Percentiles rank a stretch among this genome's conserved stretches.
phyloP scores from a whole-genome alignment of 1,139 yeast genomes.

The Suhomyces terraborum region DNA sequence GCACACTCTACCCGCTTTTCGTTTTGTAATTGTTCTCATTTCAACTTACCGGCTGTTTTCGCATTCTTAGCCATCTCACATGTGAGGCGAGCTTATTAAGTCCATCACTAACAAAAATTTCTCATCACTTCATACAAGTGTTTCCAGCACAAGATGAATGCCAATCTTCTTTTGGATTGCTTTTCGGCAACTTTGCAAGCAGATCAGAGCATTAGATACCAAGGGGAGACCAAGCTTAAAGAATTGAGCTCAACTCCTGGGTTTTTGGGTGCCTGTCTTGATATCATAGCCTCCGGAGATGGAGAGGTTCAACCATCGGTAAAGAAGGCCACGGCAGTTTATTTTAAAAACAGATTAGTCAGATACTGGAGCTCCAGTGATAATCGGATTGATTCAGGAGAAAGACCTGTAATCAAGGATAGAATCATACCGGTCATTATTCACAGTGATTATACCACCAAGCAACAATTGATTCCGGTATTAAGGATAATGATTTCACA shows the following conservation, averaged over 20 bases:
- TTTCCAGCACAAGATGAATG: conserved; percentile 56
- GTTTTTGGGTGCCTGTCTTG: conserved; percentile 81
- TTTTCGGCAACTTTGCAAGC: conserved; percentile 81
- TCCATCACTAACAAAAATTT: conserved; percentile 11
- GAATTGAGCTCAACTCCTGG: conserved; percentile 64
- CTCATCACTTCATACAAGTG: conserved; percentile 1
- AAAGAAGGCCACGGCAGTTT: conserved; percentile 81
- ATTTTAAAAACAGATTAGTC: conserved; percentile 74
- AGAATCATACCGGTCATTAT: conserved; percentile 52
- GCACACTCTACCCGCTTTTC: conserved; percentile 2
- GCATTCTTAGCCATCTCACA: conserved; percentile 1
- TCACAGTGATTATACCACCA: conserved; percentile 46
- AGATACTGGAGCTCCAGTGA: conserved; percentile 56
- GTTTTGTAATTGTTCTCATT: neutral
- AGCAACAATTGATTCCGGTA: conserved; percentile 70
- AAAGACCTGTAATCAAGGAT: conserved; percentile 70
- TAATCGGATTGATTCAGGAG: conserved; percentile 58
- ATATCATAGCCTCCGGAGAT: conserved; percentile 49
- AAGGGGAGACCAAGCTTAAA: conserved; percentile 69
- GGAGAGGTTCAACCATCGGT: conserved; percentile 56
- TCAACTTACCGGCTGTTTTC: conserved; percentile 1
- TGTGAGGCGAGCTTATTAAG: conserved; percentile 9
- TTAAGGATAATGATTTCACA: conserved; percentile 61
- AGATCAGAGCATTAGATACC: conserved; percentile 59
- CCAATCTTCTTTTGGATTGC: conserved; percentile 65